A percentile compares a stretch with the other conserved stretches of the same genome.
These are phyloP conservation scores for Mycosphaerella arachidis DNA, from an alignment of 2,329 filamentous ascomycete species.

Conservation along the genomic window DNA sequence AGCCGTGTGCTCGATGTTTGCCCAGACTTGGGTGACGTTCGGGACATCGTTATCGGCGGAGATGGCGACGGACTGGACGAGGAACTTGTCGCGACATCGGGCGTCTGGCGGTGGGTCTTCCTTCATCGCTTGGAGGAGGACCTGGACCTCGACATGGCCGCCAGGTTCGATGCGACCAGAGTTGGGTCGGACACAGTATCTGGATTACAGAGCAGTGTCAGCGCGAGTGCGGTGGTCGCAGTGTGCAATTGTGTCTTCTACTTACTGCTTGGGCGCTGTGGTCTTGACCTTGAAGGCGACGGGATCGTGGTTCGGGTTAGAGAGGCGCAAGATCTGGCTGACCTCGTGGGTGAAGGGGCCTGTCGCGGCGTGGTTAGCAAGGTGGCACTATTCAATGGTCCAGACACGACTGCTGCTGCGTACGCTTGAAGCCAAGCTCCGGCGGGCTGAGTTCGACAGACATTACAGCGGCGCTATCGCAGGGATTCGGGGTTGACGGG, in stretches of 20 bases:
- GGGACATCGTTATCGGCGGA: conserved; percentile 77
- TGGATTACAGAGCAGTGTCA: conserved; percentile 37
- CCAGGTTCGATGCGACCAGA: conserved; percentile 92
- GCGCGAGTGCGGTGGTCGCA: background rate
- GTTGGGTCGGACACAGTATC: conserved; percentile 97
- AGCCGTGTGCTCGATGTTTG: conserved; percentile 64
- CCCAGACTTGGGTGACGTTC: conserved; percentile 78
- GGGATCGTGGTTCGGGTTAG: conserved; percentile 54
- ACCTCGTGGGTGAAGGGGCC: conserved; percentile 63
- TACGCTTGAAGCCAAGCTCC: conserved; percentile 92
- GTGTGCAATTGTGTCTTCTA: conserved; percentile 13
- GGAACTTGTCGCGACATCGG: conserved; percentile 95
- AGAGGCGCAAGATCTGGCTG: conserved; percentile 56
- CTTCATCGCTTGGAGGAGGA: conserved; percentile 97
- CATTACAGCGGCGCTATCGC: conserved; percentile 55
- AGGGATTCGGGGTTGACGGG: background rate
- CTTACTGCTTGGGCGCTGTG: conserved; percentile 96
- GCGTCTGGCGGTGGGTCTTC: conserved; percentile 79
- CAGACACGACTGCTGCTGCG: conserved; percentile 37
- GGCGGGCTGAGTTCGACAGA: conserved; percentile 88
- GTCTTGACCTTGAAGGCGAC: conserved; percentile 87
- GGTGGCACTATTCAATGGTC: conserved; percentile 1
- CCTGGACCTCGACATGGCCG: conserved; percentile 89
- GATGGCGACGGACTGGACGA: conserved; percentile 87
- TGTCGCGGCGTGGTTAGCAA: conserved; percentile 31